Conservation (phyloP, 2,329 filamentous ascomycete genomes). For the Fusarium chaquense region DNA sequence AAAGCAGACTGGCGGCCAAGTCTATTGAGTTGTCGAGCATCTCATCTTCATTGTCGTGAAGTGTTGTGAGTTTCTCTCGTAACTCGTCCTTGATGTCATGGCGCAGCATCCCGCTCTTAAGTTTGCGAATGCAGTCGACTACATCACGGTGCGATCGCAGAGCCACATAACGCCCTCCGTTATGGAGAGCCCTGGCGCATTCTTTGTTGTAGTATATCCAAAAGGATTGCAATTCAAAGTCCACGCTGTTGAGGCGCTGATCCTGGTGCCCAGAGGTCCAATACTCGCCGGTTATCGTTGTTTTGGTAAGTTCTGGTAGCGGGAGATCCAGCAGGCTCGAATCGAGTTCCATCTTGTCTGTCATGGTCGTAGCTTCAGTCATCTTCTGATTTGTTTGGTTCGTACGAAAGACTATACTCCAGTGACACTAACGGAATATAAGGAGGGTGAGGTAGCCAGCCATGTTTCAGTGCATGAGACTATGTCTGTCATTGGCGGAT, state of each 20-base stretch:
- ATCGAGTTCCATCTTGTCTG: background rate
- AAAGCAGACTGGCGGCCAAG: background rate
- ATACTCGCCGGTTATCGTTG: background rate
- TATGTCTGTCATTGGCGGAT: background rate
- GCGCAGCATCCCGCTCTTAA: background rate
- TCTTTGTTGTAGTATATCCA: background rate
- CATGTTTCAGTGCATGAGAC: background rate
- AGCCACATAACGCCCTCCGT: background rate
- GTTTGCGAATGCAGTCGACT: background rate
- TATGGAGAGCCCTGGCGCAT: background rate
- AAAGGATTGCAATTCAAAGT: background rate
- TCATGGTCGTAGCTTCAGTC: background rate
- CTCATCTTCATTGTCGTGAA: background rate
- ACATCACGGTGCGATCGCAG: background rate
- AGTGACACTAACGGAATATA: background rate
- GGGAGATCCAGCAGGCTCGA: background rate
- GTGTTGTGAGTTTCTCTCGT: background rate
- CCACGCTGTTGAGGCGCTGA: background rate
- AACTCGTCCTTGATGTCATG: background rate
- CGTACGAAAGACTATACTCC: background rate
- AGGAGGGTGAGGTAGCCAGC: background rate
- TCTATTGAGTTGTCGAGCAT: background rate
- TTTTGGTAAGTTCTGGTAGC: background rate
- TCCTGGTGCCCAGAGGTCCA: background rate
- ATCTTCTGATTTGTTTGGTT: background rate